Evolutionary conservation across 2,329 filamentous ascomycete species (phyloP), one percentile per base, ranked within the genome.

Genomic region (Colletotrichum gloeosporioides): DNA sequence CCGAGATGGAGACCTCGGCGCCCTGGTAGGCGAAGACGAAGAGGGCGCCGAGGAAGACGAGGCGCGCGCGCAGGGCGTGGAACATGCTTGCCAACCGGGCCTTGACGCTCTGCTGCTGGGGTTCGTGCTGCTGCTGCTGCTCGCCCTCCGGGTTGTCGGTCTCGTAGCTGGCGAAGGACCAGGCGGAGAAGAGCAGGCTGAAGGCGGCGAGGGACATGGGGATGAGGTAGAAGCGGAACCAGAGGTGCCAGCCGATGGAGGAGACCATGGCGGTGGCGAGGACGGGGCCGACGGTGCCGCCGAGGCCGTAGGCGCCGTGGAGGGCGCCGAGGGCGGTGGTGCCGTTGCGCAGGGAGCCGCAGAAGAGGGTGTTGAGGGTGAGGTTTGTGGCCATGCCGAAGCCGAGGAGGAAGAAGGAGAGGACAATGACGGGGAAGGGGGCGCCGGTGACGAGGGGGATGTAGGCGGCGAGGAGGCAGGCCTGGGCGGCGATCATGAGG

Each of bases 1-100:
- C 95, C 0, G 93, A 95, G 78, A 96, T 95, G 16, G 93, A 93
- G n/a, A 98, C 95, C 84, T 98, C 95, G 49, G 94, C 93, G 44
- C 95, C 95, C 84, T 97, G 95, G 83, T 98, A 98, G 31, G 93
- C 92, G 82, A 98, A 97, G 83, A 96, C 94, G 87, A 97, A 97
- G 16, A 95, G 83, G 0, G 95, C 93, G 5, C 95, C 94, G 0
- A 96, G 88, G 2, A 97, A 84, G 0, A 96, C 95, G 4, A 92
- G 89, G 32, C 90, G 82, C 85, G 88, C 80, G 84, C 87, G 84
- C 81, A 90, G 82, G 76, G 87, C 86, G 80, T 89, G 77, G 63
- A 89, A 80, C 87, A 91, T 88, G 68, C 85, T 86, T 12, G 83
- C 79, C 31, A 88, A 77, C 44, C 84, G 80, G 7, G 81, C 80